Conservation (phyloP, 805 yeast species). For the Sugiyamaella marilandica region DNA sequence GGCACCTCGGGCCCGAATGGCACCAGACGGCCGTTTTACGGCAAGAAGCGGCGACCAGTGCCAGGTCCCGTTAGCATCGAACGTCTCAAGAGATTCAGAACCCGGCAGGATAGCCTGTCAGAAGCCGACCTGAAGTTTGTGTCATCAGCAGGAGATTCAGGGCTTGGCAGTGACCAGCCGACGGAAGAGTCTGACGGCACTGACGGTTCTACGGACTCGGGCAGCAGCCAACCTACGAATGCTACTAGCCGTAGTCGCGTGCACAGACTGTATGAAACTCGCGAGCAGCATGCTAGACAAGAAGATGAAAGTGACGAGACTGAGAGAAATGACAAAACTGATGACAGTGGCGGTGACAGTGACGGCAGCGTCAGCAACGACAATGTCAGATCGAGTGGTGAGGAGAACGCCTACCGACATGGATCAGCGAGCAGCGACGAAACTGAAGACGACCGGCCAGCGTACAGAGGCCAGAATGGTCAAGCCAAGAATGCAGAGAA, state of each 20-base stretch:
- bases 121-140: conserved; percentile 15
- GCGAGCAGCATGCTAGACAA: background rate
- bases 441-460: no score
- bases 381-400: no score
- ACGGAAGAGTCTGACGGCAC: background rate
- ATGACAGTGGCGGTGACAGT: background rate
- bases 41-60: conserved; percentile 1
- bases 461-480: background rate
- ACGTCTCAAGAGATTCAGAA: conserved; percentile 11
- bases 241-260: background rate
- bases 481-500: background rate
- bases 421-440: no score
- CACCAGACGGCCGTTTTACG: background rate
- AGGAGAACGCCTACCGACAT: no score
- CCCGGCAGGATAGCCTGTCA: conserved; percentile 5
- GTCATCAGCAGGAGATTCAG: background rate
- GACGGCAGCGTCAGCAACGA: background rate
- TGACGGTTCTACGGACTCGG: background rate
- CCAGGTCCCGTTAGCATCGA: conserved; percentile 19
- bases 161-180: background rate
- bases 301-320: background rate
- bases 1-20: background rate
- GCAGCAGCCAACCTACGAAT: background rate
- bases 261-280: background rate
- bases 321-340: background rate